Evolutionary conservation across 2,329 filamentous ascomycete species (phyloP).

Genomic region (Pseudogymnoascus sp.): DNA sequence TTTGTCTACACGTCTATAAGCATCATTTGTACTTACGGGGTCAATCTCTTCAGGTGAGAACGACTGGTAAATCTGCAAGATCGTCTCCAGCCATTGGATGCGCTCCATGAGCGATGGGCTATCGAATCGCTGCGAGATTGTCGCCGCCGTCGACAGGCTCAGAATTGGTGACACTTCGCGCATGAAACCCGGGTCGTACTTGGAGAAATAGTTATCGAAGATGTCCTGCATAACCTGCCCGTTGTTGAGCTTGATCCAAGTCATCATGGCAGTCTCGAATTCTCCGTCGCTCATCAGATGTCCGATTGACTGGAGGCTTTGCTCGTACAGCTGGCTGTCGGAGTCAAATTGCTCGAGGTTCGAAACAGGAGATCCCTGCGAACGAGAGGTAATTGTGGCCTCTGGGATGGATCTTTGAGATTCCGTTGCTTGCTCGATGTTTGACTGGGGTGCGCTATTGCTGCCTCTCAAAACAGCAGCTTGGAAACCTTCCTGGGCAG

Average conservation of each 20-base stretch:
- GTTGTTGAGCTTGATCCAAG: conserved; percentile 41
- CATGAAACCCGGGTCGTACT: conserved; percentile 44
- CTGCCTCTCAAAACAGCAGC: conserved; percentile 50
- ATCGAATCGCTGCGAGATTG: conserved; percentile 49
- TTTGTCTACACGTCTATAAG: not conserved
- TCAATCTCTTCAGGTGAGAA: conserved; percentile 18
- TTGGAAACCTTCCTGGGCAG: conserved; percentile 60
- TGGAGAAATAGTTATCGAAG: conserved; percentile 47
- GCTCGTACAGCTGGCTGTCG: not conserved
- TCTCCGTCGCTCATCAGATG: conserved; percentile 47
- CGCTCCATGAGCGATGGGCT: conserved; percentile 45
- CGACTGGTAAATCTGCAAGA: conserved; percentile 42
- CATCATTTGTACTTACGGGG: conserved; percentile 22
- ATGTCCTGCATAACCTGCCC: conserved; percentile 42
- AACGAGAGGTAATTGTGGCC: not conserved
- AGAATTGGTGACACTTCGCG: conserved; percentile 51
- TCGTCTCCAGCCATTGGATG: conserved; percentile 51
- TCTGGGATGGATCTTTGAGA: not conserved
- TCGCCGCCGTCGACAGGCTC: conserved; percentile 55
- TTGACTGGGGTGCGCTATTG: conserved; percentile 34
- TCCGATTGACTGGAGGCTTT: conserved; percentile 4
- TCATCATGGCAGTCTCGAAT: conserved; percentile 54
- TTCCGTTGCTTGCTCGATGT: conserved; percentile 18
- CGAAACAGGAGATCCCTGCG: not conserved
- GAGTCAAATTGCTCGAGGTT: not conserved